These are phyloP conservation scores for Ceriops tagal DNA, from an alignment of 345 rosid species.

Conservation along the genomic window DNA sequence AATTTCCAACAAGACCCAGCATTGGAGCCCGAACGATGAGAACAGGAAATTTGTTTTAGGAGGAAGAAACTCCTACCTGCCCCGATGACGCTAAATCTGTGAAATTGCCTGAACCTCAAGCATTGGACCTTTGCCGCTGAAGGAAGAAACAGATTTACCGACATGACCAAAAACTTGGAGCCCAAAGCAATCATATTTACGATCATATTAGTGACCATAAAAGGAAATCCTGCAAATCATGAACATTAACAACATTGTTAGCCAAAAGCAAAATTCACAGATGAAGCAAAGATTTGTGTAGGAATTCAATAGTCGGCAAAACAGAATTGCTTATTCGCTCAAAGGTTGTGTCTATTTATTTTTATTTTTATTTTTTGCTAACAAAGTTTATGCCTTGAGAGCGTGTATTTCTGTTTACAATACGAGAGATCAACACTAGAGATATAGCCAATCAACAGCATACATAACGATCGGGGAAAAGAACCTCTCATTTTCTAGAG, in stretches of 20 bases:
- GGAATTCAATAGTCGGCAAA: no score
- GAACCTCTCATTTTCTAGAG: no score
- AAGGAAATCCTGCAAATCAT: constrained; percentile 5
- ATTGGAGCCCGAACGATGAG: neutral
- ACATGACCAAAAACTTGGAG: neutral
- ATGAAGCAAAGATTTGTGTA: no score
- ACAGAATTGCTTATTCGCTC: no score
- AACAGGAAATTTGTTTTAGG: neutral
- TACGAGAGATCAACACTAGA: no score
- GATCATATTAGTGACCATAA: neutral
- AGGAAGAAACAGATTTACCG: constrained; percentile 7
- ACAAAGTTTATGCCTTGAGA: no score
- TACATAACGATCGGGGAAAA: no score
- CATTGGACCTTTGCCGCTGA: neutral
- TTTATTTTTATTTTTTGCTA: no score
- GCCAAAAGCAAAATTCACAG: neutral
- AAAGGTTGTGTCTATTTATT: no score
- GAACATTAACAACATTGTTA: neutral
- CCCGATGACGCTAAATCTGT: constrained; percentile 10
- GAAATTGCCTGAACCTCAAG: neutral
- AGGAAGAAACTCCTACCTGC: constrained; percentile 5
- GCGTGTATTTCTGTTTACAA: no score
- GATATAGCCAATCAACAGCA: no score
- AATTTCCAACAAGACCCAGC: neutral
- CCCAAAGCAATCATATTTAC: neutral